Conservation (phyloP, 805 yeast genomes). For the Pachysolen tannophilus region DNA sequence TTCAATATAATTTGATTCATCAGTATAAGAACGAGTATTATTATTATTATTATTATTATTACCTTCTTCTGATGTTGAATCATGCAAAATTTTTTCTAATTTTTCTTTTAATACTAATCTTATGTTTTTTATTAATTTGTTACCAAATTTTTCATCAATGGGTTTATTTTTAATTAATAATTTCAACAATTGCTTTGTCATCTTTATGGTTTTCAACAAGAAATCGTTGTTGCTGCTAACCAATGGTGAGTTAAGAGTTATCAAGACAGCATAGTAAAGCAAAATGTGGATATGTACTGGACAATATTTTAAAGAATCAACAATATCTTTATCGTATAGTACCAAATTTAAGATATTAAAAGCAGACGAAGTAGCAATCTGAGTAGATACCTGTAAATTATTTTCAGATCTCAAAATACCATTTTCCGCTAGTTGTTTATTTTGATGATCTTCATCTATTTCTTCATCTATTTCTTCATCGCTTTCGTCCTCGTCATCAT, state of each 20-base stretch:
- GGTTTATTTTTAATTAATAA: conserved; percentile 39
- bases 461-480: conserved; percentile 7
- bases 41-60: no score
- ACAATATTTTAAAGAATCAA: conserved; percentile 47
- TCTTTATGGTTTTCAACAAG: conserved; percentile 27
- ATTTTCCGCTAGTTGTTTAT: conserved; percentile 22
- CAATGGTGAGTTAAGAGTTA: conserved; percentile 41
- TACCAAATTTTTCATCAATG: conserved; percentile 44
- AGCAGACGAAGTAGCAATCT: conserved; percentile 56
- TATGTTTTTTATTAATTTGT: conserved; percentile 27
- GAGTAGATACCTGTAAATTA: conserved; percentile 20
- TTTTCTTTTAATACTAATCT: conserved; percentile 20
- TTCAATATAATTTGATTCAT: conserved; percentile 8
- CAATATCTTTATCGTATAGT: conserved; percentile 49
- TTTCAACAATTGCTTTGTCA: conserved; percentile 35
- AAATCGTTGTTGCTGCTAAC: conserved; percentile 17
- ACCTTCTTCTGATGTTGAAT: conserved; percentile 11
- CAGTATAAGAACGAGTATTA: conserved; percentile 13
- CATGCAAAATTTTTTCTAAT: conserved; percentile 13
- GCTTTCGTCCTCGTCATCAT: conserved; percentile 6
- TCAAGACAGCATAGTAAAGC: conserved; percentile 59
- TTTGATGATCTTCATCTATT: conserved; percentile 13
- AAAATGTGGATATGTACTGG: conserved; percentile 70
- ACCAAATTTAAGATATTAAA: conserved; percentile 52
- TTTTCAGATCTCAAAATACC: conserved; percentile 17